phyloP scores from a whole-genome alignment of 257 asterid genomes.

The Verbena officinalis region DNA sequence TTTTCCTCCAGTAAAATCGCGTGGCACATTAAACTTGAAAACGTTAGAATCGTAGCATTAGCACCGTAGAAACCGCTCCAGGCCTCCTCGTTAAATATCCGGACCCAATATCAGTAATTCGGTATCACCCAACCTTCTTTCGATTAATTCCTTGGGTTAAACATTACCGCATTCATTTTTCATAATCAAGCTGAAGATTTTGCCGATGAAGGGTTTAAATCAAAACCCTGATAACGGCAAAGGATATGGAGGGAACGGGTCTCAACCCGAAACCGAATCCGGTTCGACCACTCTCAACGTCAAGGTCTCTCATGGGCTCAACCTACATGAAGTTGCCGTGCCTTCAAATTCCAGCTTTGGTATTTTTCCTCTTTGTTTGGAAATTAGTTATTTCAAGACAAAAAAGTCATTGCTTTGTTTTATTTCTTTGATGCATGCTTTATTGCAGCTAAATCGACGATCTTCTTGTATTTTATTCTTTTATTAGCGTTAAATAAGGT shows the following conservation, averaged over 20 bases:
- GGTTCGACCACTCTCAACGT: conserved; percentile 27
- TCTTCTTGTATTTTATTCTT: neutral
- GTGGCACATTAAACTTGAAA: neutral
- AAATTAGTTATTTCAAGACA: neutral
- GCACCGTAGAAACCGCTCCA: conserved; percentile 9
- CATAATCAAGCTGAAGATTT: conserved; percentile 19
- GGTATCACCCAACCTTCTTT: too few species aligned
- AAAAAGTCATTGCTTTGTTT: neutral
- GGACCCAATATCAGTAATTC: conserved; percentile 21
- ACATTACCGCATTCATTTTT: neutral
- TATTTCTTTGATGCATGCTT: neutral
- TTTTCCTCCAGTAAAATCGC: conserved; percentile 3
- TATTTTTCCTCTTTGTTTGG: conserved; percentile 9
- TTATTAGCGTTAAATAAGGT: neutral
- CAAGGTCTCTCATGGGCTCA: conserved; percentile 39
- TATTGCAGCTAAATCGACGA: neutral
- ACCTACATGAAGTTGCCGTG: conserved; percentile 39
- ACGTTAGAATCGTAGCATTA: conserved; percentile 13
- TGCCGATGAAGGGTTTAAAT: conserved; percentile 33
- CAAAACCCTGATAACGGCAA: conserved; percentile 20
- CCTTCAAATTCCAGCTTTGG: conserved; percentile 49
- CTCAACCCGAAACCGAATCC: conserved; percentile 25
- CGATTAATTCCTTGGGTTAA: too few species aligned
- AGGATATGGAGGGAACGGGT: conserved; percentile 24
- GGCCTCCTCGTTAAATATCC: neutral